Percentiles rank a stretch among this genome's conserved stretches.
phyloP scores from a whole-genome alignment of 2,329 filamentous ascomycete genomes.

The Ascochyta clinopodiicola region DNA sequence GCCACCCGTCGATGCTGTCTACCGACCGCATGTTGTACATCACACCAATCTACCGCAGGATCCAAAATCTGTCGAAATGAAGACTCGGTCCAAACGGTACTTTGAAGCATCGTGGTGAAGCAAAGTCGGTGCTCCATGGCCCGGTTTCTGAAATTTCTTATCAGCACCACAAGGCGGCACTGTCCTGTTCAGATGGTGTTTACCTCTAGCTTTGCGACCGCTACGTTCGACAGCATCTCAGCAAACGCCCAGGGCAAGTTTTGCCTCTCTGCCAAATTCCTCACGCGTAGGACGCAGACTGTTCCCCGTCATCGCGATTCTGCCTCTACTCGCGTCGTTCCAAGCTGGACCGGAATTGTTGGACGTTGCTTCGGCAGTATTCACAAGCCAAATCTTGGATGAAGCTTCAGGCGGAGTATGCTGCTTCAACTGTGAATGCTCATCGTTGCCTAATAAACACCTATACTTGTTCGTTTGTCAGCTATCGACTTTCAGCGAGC shows the following conservation, averaged over 20 bases:
- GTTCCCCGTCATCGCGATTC: background rate
- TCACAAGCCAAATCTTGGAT: background rate
- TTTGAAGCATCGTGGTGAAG: conserved; percentile 51
- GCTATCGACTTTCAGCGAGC: conserved; percentile 11
- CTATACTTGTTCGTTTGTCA: conserved; percentile 10
- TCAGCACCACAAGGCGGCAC: background rate
- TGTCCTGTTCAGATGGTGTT: background rate
- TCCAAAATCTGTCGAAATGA: conserved; percentile 53
- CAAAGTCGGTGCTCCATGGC: background rate
- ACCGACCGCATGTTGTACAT: conserved; percentile 91
- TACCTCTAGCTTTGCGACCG: background rate
- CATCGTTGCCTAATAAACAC: background rate
- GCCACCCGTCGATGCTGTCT: conserved; percentile 87
- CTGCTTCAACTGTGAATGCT: background rate
- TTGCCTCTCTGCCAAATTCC: background rate
- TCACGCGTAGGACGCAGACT: background rate
- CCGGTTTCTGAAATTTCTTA: background rate
- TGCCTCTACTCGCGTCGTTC: background rate
- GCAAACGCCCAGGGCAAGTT: background rate
- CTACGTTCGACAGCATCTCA: background rate
- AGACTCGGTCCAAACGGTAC: conserved; percentile 56
- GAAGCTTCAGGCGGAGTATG: background rate
- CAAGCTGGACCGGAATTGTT: background rate
- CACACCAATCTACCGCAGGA: conserved; percentile 68
- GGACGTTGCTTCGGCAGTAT: background rate